phyloP scores from a whole-genome alignment of 1,284 basidiomycete species.

The Apiotrichum gracile region DNA sequence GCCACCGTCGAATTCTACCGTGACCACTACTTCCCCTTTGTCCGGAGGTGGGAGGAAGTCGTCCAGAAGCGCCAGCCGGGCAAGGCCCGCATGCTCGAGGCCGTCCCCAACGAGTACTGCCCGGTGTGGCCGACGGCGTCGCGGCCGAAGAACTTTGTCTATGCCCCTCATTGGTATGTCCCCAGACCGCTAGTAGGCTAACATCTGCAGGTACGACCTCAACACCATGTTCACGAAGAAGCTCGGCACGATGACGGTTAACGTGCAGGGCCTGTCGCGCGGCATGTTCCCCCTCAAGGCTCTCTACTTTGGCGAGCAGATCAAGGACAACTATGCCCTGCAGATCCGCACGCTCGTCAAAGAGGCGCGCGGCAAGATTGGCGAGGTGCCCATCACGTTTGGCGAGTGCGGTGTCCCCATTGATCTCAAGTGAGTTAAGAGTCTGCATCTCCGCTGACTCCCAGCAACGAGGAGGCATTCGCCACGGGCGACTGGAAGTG shows the following conservation, averaged over 20 bases:
- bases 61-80: slow-evolving; percentile 49
- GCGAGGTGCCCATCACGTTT: slow-evolving; percentile 72
- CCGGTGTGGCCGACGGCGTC: slow-evolving; percentile 64
- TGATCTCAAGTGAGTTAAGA: slow-evolving; percentile 73
- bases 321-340: slow-evolving; percentile 69
- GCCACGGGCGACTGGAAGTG: slow-evolving; percentile 66
- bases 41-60: slow-evolving; percentile 64
- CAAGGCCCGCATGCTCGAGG: slow-evolving; percentile 65
- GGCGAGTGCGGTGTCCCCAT: slow-evolving; percentile 90
- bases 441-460: slow-evolving; percentile 1
- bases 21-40: slow-evolving; percentile 79
- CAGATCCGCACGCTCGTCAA: slow-evolving; percentile 77
- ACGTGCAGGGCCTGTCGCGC: slow-evolving; percentile 79
- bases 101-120: slow-evolving; percentile 89
- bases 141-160: slow-evolving; percentile 69
- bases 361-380: slow-evolving; percentile 60
- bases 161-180: slow-evolving; percentile 77
- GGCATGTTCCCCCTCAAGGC: slow-evolving; percentile 74
- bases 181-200: not conserved
- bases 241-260: slow-evolving; percentile 74
- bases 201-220: slow-evolving; percentile 75
- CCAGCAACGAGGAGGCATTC: slow-evolving; percentile 66
- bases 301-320: slow-evolving; percentile 79
- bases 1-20: slow-evolving; percentile 73
- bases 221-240: slow-evolving; percentile 74